phyloP scores from a whole-genome alignment of 768 basidiomycete genomes.

The Holtermannia corniformis region DNA sequence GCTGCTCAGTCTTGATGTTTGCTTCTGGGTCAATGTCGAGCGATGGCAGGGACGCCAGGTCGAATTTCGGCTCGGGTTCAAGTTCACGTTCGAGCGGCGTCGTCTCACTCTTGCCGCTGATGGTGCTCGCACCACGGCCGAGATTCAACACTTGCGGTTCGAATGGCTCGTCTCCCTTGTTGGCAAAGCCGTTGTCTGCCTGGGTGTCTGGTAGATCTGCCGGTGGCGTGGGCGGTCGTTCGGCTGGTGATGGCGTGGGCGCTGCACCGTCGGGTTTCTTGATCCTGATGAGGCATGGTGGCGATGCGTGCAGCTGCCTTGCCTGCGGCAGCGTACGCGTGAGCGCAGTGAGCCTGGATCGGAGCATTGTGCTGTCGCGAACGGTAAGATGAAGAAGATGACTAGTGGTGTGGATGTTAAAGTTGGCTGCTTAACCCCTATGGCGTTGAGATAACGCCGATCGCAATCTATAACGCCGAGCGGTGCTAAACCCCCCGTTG shows the following conservation, averaged over 20 bases:
- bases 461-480: no score
- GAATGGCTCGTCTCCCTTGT: conserved; percentile 6
- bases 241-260: conserved; percentile 25
- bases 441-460: no score
- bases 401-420: neutral
- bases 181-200: conserved; percentile 16
- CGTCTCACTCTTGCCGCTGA: neutral
- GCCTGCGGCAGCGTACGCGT: neutral
- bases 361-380: neutral
- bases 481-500: no score
- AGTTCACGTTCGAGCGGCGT: conserved; percentile 1
- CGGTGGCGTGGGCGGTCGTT: conserved; percentile 30
- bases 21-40: conserved; percentile 39
- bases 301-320: neutral
- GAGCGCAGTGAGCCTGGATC: neutral
- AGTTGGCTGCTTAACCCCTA: neutral
- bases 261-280: neutral
- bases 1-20: conserved; percentile 12
- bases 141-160: neutral
- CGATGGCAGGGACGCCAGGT: conserved; percentile 34
- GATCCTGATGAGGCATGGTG: neutral
- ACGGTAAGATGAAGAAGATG: neutral
- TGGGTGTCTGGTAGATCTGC: conserved; percentile 9
- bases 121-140: neutral
- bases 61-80: conserved; percentile 7